Conservation (phyloP, 305 asterid species). For the Fraxinus baroniana region DNA sequence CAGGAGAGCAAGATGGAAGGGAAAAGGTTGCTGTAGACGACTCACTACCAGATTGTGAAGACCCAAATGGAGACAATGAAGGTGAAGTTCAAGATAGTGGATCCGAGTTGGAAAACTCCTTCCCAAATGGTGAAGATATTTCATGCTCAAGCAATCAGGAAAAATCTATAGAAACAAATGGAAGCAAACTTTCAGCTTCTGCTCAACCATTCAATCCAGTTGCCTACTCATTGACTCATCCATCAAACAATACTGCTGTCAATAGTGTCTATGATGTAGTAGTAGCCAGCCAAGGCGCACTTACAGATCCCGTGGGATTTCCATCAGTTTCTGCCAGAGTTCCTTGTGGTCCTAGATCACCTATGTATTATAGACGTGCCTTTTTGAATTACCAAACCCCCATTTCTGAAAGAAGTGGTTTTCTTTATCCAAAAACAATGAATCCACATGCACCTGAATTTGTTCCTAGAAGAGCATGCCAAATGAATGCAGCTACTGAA, state of each 20-base stretch:
- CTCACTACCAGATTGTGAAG: constrained; percentile 42
- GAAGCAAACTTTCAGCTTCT: constrained; percentile 94
- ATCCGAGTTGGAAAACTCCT: constrained; percentile 39
- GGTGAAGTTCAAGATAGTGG: constrained; percentile 44
- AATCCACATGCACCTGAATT: constrained; percentile 96
- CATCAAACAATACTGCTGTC: constrained; percentile 44
- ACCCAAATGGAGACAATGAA: constrained; percentile 45
- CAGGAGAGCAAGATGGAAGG: constrained; percentile 49
- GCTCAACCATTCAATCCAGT: constrained; percentile 94
- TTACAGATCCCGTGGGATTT: constrained; percentile 60
- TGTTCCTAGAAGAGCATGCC: constrained; percentile 80
- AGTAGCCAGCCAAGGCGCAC: constrained; percentile 57
- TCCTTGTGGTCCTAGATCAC: constrained; percentile 95
- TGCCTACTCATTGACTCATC: constrained; percentile 52
- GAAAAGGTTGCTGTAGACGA: constrained; percentile 45
- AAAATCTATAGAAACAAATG: constrained; percentile 60
- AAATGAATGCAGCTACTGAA: constrained; percentile 42
- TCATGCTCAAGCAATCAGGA: constrained; percentile 46
- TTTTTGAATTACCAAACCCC: constrained; percentile 59
- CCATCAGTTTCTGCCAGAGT: constrained; percentile 90
- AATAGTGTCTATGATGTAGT: constrained; percentile 66
- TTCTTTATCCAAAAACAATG: constrained; percentile 58
- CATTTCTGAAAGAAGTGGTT: constrained; percentile 41
- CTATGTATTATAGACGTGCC: constrained; percentile 74
- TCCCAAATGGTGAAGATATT: constrained; percentile 50